Evolutionary conservation across 2,329 filamentous ascomycete species (phyloP).

Genomic region (Epicoccum nigrum): DNA sequence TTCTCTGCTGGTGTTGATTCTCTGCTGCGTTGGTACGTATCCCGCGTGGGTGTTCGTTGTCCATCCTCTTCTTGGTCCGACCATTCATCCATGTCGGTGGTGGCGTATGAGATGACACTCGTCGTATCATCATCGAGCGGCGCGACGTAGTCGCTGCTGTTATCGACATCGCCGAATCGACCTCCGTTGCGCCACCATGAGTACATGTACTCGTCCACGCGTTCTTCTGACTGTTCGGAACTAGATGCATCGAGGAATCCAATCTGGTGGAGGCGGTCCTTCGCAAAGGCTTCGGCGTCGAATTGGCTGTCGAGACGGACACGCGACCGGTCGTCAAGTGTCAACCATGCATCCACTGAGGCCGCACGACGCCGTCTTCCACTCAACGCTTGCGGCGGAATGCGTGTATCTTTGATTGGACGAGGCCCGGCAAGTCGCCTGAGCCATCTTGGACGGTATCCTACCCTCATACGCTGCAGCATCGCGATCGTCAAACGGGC

Average conservation of each 20-base stretch:
- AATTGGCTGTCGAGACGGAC: constrained; percentile 49
- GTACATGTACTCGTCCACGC: constrained; percentile 77
- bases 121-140: constrained; percentile 72
- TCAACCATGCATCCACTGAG: constrained; percentile 30
- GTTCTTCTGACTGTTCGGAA: constrained; percentile 60
- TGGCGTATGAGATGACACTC: constrained; percentile 75
- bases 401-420: constrained; percentile 28
- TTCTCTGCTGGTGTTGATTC: constrained; percentile 62
- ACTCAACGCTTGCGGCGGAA: neutral
- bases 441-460: constrained; percentile 68
- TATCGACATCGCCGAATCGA: constrained; percentile 83
- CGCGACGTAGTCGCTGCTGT: constrained; percentile 77
- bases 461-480: constrained; percentile 66
- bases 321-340: constrained; percentile 31
- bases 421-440: constrained; percentile 56
- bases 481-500: constrained; percentile 61
- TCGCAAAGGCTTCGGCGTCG: constrained; percentile 82
- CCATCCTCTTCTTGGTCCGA: constrained; percentile 53
- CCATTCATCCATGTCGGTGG: constrained; percentile 51
- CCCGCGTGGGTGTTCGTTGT: constrained; percentile 75
- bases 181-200: constrained; percentile 83
- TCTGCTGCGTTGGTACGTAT: constrained; percentile 55
- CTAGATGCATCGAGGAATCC: constrained; percentile 34
- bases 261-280: constrained; percentile 61
- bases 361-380: constrained; percentile 12